Base-by-base conservation (phyloP, 805 yeast genomes). In the Kuraishia floccosa region DNA sequence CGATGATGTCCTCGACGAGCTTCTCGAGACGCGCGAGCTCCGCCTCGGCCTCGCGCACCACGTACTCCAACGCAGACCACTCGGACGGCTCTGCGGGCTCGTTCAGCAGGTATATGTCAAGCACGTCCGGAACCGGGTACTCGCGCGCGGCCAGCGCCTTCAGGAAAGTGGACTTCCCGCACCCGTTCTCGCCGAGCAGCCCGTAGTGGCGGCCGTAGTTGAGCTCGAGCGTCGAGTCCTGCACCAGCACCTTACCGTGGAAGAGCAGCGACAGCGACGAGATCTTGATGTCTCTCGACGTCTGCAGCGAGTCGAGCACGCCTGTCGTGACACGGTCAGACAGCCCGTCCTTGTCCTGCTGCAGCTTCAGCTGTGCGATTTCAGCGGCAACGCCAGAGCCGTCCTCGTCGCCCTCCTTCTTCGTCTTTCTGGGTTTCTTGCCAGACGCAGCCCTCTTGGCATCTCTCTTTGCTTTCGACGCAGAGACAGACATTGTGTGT, bases 291-390 rank as follows among this genome's bases (percentile, higher is more conserved):
- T 91, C 98, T 59, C 96, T 77, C 12, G 96, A 85, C 18, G 96
- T 87, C 25, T 56, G 71, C 53, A 91, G 66, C 32, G 95, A 83
- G 35, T 80, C 87, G 52, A 91, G 67, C 28, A 91, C 98, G 70
- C 98, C 98, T 27, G 98, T 89, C 44, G 89, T 82, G 42, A 89
- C 98, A 68, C 98, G 83, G 59, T 89, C 98, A 28, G 96, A 84
- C 35, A 89, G 52, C 44, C 98, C 98, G 49, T 86, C 78, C 54
- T 83, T 77, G 59, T 89, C 98, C 54, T 81, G 80, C 63, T 89
- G 98, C 52, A 87, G 63, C 60, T 89, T 89, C 63, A 89, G 68
- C 60, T 84, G 78, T 39, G 77, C 81, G 50, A 91, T 75, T 52
- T 75, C 84, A 38, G 78, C 73, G 30, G 82, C 80, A 30, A 80